Evolutionary conservation across 305 asterid species (phyloP).

Genomic region (Fraxinus albicans): DNA sequence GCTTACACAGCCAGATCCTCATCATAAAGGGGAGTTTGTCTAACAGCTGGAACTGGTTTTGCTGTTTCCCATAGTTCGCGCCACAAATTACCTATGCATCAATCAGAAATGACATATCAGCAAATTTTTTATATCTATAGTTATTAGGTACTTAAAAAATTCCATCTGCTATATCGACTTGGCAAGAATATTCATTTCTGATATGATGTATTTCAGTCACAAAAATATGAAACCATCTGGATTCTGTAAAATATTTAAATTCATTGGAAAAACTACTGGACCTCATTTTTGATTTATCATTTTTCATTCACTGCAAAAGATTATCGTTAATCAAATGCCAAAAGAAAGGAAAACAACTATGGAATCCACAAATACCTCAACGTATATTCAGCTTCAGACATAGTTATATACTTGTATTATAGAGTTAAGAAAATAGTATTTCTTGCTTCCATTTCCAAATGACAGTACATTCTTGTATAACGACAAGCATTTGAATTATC

Average conservation of each 20-base stretch:
- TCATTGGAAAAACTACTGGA: background rate
- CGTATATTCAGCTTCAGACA: background rate
- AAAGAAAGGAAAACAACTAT: background rate
- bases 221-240: background rate
- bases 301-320: background rate
- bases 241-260: background rate
- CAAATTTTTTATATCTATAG: background rate
- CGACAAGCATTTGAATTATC: background rate
- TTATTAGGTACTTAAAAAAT: background rate
- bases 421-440: background rate
- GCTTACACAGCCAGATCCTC: constrained; percentile 98
- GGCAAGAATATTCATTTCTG: constrained; percentile 12
- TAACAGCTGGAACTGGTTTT: constrained; percentile 88
- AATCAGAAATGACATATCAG: constrained; percentile 24
- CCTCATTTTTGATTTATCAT: background rate
- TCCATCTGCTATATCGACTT: constrained; percentile 9
- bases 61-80: constrained; percentile 97
- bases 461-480: background rate
- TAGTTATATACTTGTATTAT: background rate
- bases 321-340: background rate
- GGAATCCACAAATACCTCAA: background rate
- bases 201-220: background rate
- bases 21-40: constrained; percentile 89
- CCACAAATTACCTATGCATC: constrained; percentile 86
- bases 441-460: constrained; percentile 11